Conservation (phyloP, 1,284 basidiomycete species). For the Fistulinella cinereoalba region DNA sequence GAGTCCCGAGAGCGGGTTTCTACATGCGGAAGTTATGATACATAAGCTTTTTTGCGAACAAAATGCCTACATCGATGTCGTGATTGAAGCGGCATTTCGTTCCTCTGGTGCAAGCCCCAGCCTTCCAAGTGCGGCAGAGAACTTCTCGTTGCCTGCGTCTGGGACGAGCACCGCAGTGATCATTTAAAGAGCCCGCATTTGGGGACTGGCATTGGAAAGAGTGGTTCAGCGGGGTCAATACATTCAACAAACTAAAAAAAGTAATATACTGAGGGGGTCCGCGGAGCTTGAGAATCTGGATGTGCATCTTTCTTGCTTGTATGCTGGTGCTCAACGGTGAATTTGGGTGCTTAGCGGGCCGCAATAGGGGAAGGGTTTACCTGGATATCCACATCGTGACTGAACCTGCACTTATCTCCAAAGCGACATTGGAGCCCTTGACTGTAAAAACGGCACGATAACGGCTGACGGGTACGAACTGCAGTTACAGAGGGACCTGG, state of each 20-base stretch:
- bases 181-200: neutral
- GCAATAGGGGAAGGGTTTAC: neutral
- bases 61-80: constrained; percentile 25
- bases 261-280: neutral
- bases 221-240: neutral
- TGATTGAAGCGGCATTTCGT: constrained; percentile 26
- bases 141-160: constrained; percentile 20
- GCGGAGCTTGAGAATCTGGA: neutral
- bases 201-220: neutral
- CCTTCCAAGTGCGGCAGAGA: constrained; percentile 31
- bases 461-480: constrained; percentile 2
- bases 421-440: constrained; percentile 24
- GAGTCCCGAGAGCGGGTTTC: constrained; percentile 1
- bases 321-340: neutral
- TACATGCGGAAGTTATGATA: neutral
- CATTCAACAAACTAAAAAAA: neutral
- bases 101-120: constrained; percentile 31
- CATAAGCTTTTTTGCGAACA: neutral
- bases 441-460: constrained; percentile 16
- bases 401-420: constrained; percentile 25
- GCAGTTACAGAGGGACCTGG: neutral
- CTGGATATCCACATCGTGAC: constrained; percentile 15
- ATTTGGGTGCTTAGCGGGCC: neutral
- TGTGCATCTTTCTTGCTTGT: constrained; percentile 1
- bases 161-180: constrained; percentile 15